Evolutionary conservation across 106 monocot genomes (phyloP), one percentile per base, ranked within the genome.

Genomic region (Xerophyta viscosa): DNA sequence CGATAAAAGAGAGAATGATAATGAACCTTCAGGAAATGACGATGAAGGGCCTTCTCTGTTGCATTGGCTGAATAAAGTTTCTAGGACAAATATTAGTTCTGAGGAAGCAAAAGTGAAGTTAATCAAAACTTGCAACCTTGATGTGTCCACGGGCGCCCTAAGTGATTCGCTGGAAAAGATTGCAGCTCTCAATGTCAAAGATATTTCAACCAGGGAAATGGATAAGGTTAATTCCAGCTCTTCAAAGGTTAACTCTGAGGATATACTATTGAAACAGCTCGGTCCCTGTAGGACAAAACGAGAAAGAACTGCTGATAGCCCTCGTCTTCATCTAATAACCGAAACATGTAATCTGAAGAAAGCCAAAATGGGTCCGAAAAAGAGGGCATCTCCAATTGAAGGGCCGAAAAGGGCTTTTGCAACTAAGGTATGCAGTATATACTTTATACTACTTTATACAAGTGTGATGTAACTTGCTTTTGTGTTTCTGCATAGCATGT

Each of bases 11-110:
- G 64, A 30, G 23, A 44, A 56, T 5, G 25, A 22, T 31, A 29
- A 52, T 24, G 44, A 66, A 41, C 14, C 57, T 8, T 7, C 52
- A n/a, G 57, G 61, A 26, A 37, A 14, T 52, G 55, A 74, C 22
- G 69, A 58, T 48, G 67, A 75, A 6, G 71, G 51, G 24, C 29
- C 45, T 75, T 67, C 67, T 20, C 44, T 78, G 20, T 75, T 71
- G 44, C 63, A 74, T 29, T 71, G 66, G 74, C 41, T 71, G 11
- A 74, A 62, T 22, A 66, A n/a, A 24, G 52, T 52, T 2, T 58
- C 63, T 58, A 74, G 49, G 43, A 78, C 59, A 52, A 21, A 20
- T 45, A 56, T 58, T 8, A 29, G 51, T 25, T 41, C 22, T 33
- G 70, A 71, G 48, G 46, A 24, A 33, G 23, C 28, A 54, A 55